phyloP scores from a whole-genome alignment of 352 stramenopile genomes.

The Aphanomyces invadans region DNA sequence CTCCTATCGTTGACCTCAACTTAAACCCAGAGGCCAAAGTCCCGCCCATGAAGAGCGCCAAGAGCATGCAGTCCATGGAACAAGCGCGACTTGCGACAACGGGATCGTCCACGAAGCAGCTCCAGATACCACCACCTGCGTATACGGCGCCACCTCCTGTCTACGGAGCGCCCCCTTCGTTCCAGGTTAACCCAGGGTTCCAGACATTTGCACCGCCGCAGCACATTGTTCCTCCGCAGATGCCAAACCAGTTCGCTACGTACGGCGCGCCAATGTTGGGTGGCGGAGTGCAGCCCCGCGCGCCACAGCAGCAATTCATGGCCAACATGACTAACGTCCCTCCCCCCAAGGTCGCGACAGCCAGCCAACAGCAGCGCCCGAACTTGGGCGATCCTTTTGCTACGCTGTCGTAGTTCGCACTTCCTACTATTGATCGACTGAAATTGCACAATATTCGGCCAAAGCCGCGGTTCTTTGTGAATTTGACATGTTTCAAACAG shows the following conservation, averaged over 20 bases:
- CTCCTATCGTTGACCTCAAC: slow-evolving; percentile 68
- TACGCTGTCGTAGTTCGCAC: slow-evolving; percentile 43
- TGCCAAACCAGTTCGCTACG: slow-evolving; percentile 26
- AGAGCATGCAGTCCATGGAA: slow-evolving; percentile 60
- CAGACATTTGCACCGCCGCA: slow-evolving; percentile 29
- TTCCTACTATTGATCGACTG: too few species aligned
- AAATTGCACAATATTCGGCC: too few species aligned
- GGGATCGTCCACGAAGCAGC: slow-evolving; percentile 44
- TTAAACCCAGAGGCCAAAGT: slow-evolving; percentile 43
- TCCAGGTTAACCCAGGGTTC: slow-evolving; percentile 27
- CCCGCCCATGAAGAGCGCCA: slow-evolving; percentile 29
- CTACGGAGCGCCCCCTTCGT: slow-evolving; percentile 18
- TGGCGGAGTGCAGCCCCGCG: slow-evolving; percentile 25
- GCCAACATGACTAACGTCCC: slow-evolving; percentile 25
- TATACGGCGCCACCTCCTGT: neutral
- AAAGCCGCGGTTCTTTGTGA: too few species aligned
- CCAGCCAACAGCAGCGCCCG: neutral
- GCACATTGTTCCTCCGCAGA: slow-evolving; percentile 37
- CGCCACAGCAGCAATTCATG: slow-evolving; percentile 40
- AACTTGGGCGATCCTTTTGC: slow-evolving; percentile 39
- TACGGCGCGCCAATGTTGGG: slow-evolving; percentile 26
- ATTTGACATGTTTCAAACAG: too few species aligned
- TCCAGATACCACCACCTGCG: slow-evolving; percentile 41
- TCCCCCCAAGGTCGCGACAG: neutral
- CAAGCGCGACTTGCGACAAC: slow-evolving; percentile 52